Percentiles rank a stretch among this genome's conserved stretches.
These are phyloP conservation scores for Dictyostelium intermedium DNA, from an alignment of 78 protist genomes.

Conservation along the genomic window DNA sequence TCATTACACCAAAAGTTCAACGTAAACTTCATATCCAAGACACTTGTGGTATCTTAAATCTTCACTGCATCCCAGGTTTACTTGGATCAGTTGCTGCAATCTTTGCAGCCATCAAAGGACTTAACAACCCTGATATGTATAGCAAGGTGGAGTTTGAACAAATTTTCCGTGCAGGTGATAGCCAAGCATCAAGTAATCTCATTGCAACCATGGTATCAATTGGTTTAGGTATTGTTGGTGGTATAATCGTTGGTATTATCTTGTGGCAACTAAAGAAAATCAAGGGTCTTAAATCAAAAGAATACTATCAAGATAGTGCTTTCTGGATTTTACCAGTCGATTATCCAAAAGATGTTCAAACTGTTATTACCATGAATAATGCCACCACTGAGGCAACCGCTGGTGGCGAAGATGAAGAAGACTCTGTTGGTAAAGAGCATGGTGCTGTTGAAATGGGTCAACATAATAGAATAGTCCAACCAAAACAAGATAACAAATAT, in stretches of 20 bases:
- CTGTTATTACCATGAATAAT: not conserved
- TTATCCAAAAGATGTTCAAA: slow-evolving; percentile 18
- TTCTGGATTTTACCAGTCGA: slow-evolving; percentile 76
- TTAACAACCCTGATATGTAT: slow-evolving; percentile 16
- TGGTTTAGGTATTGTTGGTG: slow-evolving; percentile 67
- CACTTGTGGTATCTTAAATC: slow-evolving; percentile 81
- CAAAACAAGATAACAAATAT: not conserved
- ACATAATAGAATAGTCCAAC: not conserved
- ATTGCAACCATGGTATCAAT: slow-evolving; percentile 41
- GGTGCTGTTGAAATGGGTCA: not conserved
- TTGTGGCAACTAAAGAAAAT: not conserved
- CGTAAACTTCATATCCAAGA: slow-evolving; percentile 47
- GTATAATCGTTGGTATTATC: slow-evolving; percentile 58
- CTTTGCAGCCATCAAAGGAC: slow-evolving; percentile 37
- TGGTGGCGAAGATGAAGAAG: not conserved
- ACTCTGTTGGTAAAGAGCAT: not conserved
- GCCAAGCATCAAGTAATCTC: slow-evolving; percentile 30
- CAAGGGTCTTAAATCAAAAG: not conserved
- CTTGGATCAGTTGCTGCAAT: slow-evolving; percentile 76
- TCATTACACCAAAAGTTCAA: slow-evolving; percentile 64
- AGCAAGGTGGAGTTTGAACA: not conserved
- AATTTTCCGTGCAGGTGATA: slow-evolving; percentile 55
- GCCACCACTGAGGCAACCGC: not conserved
- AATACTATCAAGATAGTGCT: slow-evolving; percentile 58
- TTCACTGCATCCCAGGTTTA: slow-evolving; percentile 96